phyloP scores from a whole-genome alignment of 306 rosid genomes.

The Astragalus glycyphyllos region DNA sequence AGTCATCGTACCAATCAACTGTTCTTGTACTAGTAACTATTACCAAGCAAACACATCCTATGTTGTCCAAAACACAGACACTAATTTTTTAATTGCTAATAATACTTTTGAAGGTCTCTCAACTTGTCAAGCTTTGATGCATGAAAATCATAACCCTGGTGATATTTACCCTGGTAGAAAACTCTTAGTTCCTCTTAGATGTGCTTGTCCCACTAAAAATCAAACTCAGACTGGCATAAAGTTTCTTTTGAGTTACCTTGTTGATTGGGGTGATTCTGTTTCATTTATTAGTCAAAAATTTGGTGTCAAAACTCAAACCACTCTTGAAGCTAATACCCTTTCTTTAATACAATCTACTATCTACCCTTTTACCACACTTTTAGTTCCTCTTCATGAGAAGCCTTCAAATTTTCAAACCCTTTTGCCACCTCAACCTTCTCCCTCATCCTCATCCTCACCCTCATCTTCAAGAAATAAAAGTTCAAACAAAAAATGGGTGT shows the following conservation, averaged over 20 bases:
- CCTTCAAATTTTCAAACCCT: slow-evolving; percentile 58
- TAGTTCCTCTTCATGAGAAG: slow-evolving; percentile 71
- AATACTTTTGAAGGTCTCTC: slow-evolving; percentile 75
- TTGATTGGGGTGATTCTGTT: slow-evolving; percentile 54
- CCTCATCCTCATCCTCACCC: slow-evolving; percentile 46
- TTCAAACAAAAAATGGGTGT: slow-evolving; percentile 70
- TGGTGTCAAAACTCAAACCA: slow-evolving; percentile 35
- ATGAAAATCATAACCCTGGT: slow-evolving; percentile 48
- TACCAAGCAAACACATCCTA: slow-evolving; percentile 72
- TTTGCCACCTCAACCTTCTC: slow-evolving; percentile 44
- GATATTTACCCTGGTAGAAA: slow-evolving; percentile 46
- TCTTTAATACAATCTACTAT: slow-evolving; percentile 38
- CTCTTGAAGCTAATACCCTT: slow-evolving; percentile 70
- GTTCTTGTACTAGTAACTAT: slow-evolving; percentile 75
- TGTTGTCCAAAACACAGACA: slow-evolving; percentile 44
- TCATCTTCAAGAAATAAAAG: slow-evolving; percentile 38
- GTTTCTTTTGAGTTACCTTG: slow-evolving; percentile 64
- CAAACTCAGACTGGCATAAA: slow-evolving; percentile 62
- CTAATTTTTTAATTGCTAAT: slow-evolving; percentile 47
- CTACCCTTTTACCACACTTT: slow-evolving; percentile 61
- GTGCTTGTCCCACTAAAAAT: slow-evolving; percentile 89
- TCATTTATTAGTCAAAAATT: slow-evolving; percentile 47
- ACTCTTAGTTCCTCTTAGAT: slow-evolving; percentile 77
- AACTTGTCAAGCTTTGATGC: slow-evolving; percentile 71
- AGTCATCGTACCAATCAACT: slow-evolving; percentile 72